These are phyloP conservation scores for Eucommia ulmoides DNA, from an alignment of 257 asterid species.

Conservation along the genomic window DNA sequence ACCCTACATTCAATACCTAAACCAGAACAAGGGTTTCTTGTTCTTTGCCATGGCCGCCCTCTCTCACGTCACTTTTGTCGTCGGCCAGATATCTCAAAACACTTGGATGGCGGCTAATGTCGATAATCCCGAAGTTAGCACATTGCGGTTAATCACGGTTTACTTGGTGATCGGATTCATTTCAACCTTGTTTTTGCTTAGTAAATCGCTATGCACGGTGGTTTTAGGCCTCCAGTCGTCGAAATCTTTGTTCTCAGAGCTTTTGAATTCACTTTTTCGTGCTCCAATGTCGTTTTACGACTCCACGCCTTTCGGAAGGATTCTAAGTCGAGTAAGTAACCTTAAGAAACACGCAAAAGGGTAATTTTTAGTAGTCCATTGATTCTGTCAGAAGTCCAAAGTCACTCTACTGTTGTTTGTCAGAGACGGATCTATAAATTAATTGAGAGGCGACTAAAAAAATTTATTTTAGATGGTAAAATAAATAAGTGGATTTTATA, in stretches of 20 bases:
- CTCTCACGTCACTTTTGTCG: conserved; percentile 45
- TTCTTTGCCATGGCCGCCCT: conserved; percentile 36
- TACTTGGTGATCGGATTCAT: conserved; percentile 56
- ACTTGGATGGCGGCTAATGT: conserved; percentile 97
- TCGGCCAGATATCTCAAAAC: conserved; percentile 55
- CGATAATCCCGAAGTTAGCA: conserved; percentile 39
- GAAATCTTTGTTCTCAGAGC: conserved; percentile 49
- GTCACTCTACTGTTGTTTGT: neutral
- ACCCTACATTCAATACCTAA: conserved; percentile 62
- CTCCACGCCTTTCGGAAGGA: conserved; percentile 91
- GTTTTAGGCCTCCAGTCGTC: conserved; percentile 66
- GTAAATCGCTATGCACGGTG: conserved; percentile 46
- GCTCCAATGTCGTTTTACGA: conserved; percentile 97
- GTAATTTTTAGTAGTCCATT: too few relatives aligned
- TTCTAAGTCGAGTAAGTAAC: conserved; percentile 67
- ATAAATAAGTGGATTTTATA: too few relatives aligned
- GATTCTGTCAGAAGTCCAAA: too few relatives aligned
- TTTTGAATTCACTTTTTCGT: conserved; percentile 62
- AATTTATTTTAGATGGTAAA: too few relatives aligned
- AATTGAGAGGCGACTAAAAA: too few relatives aligned
- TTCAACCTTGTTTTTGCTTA: conserved; percentile 37
- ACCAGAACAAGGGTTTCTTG: conserved; percentile 64
- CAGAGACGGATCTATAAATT: too few relatives aligned
- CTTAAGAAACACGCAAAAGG: too few relatives aligned
- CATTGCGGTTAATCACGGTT: conserved; percentile 47